These are phyloP conservation scores for Dioscorea dumetorum DNA, from an alignment of 106 monocot genomes.

Conservation along the genomic window DNA sequence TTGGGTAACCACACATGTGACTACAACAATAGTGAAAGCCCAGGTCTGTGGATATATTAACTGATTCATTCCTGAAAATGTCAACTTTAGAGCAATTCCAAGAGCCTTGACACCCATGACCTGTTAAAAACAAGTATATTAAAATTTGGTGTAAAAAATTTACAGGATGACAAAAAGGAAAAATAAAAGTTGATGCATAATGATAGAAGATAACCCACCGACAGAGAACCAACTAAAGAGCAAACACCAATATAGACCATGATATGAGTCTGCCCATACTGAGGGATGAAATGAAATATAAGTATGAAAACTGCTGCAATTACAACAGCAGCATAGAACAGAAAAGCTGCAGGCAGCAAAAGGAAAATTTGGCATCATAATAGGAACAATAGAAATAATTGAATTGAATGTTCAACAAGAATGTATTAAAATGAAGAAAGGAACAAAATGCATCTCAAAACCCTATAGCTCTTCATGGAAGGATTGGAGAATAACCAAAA, in stretches of 20 bases:
- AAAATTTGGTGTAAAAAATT: neutral
- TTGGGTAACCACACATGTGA: constrained; percentile 67
- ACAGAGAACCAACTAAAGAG: constrained; percentile 82
- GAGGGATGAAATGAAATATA: constrained; percentile 54
- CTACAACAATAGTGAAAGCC: constrained; percentile 64
- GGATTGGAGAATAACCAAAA: neutral
- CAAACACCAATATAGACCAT: constrained; percentile 88
- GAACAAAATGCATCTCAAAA: neutral
- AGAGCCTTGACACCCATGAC: constrained; percentile 93
- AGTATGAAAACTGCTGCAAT: constrained; percentile 49
- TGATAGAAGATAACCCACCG: constrained; percentile 38
- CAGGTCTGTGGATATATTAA: constrained; percentile 81
- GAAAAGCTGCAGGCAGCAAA: constrained; percentile 51
- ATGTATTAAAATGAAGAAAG: too few relatives aligned
- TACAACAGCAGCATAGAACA: constrained; percentile 53
- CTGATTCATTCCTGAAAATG: constrained; percentile 88
- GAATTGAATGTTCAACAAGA: too few relatives aligned
- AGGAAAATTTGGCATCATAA: neutral
- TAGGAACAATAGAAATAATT: too few relatives aligned
- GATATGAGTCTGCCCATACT: constrained; percentile 81
- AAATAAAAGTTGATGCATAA: neutral
- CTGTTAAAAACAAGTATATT: constrained; percentile 21
- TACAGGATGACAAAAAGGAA: neutral
- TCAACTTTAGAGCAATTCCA: constrained; percentile 84
- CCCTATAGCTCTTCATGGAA: neutral